Conservation (phyloP, 768 basidiomycete species). For the Suillus variegatus region DNA sequence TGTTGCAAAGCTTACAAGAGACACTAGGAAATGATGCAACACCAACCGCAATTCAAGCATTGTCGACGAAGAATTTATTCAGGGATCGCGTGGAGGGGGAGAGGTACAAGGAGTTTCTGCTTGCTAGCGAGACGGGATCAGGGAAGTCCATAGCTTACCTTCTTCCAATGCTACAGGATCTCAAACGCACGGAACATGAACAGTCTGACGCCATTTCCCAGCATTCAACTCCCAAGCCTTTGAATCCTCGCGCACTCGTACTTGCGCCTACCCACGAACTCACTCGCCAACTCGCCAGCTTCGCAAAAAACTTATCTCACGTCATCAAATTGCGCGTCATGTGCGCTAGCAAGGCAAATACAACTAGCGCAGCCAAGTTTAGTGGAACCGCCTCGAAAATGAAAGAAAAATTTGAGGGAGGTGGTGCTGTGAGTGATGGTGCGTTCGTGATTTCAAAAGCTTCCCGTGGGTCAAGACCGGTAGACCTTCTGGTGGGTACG, state of each 20-base stretch:
- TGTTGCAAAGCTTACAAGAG: conserved; percentile 57
- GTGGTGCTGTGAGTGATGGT: conserved; percentile 18
- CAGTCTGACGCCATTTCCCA: conserved; percentile 6
- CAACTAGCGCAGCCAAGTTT: conserved; percentile 21
- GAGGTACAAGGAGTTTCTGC: conserved; percentile 49
- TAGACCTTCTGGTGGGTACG: conserved; percentile 68
- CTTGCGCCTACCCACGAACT: conserved; percentile 92
- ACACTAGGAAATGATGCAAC: conserved; percentile 54
- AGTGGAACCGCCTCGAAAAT: conserved; percentile 53
- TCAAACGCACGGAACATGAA: conserved; percentile 65
- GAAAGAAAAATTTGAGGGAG: conserved; percentile 32
- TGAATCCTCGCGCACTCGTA: conserved; percentile 76
- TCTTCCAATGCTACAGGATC: conserved; percentile 75
- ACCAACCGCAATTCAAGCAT: conserved; percentile 80
- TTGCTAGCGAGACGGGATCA: conserved; percentile 89
- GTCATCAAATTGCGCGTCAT: conserved; percentile 72
- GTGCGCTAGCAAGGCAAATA: conserved; percentile 68
- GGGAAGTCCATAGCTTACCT: conserved; percentile 93
- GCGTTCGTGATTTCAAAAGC: conserved; percentile 30
- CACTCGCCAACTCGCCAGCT: conserved; percentile 72
- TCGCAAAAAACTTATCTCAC: conserved; percentile 77
- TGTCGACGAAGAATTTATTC: conserved; percentile 69
- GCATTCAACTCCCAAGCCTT: conserved; percentile 26
- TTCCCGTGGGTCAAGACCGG: conserved; percentile 20
- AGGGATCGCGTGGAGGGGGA: conserved; percentile 20